Evolutionary conservation across 192 early-diverging fungal genomes (phyloP).

Genomic region (Podila horticola): DNA sequence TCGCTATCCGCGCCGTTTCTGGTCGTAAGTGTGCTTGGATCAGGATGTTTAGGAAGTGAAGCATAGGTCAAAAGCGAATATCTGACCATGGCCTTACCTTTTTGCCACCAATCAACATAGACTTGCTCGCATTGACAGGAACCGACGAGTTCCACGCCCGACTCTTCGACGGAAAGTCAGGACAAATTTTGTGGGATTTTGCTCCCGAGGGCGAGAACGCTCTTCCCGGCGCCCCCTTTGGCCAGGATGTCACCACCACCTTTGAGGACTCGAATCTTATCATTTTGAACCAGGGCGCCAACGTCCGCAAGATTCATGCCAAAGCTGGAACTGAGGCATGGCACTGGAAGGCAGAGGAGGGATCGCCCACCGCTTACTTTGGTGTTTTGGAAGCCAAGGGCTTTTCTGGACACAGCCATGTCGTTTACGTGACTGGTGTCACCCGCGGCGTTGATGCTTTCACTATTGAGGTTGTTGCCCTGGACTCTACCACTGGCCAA

Average conservation of each 20-base stretch:
- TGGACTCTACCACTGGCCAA: constrained; percentile 32
- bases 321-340: constrained; percentile 38
- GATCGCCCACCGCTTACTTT: constrained; percentile 34
- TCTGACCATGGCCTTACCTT: not conserved
- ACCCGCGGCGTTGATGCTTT: constrained; percentile 31
- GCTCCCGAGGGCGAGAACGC: constrained; percentile 29
- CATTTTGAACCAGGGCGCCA: constrained; percentile 37
- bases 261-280: constrained; percentile 48
- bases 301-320: constrained; percentile 41
- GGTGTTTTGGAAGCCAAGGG: constrained; percentile 34
- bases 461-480: constrained; percentile 37
- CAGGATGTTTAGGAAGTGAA: not conserved
- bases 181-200: constrained; percentile 58
- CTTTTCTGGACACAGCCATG: constrained; percentile 17
- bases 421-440: constrained; percentile 46
- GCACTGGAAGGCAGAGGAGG: constrained; percentile 44
- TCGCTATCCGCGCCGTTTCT: constrained; percentile 55
- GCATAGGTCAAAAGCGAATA: not conserved
- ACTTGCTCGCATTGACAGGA: constrained; percentile 53
- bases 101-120: constrained; percentile 11
- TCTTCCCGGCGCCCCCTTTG: constrained; percentile 17
- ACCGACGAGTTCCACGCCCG: constrained; percentile 50
- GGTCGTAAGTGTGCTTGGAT: constrained; percentile 57
- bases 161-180: constrained; percentile 56
- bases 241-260: constrained; percentile 36